Evolutionary conservation across 495 filamentous ascomycete genomes (phyloP).

Genomic region (Cairneyella variabilis): DNA sequence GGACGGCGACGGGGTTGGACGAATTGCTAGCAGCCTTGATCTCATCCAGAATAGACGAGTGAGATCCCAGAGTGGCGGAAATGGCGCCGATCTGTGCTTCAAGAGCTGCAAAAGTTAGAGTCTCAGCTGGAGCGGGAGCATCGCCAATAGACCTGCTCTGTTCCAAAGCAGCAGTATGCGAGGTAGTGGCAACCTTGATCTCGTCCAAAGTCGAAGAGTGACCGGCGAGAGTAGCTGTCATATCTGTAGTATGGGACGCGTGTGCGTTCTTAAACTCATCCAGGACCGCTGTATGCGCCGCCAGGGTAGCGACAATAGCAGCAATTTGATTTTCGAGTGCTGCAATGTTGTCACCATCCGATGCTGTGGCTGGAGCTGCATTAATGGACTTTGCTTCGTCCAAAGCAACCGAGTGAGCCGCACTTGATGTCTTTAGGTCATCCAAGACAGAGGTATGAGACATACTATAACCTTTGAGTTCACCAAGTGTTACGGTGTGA

Average conservation of each 20-base stretch:
- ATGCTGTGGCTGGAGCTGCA: not conserved
- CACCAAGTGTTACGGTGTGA: not conserved
- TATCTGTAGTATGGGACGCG: not conserved
- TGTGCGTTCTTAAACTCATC: not conserved
- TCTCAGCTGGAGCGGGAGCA: not conserved
- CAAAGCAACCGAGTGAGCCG: not conserved
- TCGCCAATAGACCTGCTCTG: not conserved
- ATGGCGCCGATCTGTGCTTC: not conserved
- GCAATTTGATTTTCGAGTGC: not conserved
- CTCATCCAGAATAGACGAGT: conserved; percentile 2
- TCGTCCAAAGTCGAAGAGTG: conserved; percentile 1
- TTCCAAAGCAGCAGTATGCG: conserved; percentile 1
- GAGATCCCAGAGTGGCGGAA: not conserved
- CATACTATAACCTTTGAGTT: not conserved
- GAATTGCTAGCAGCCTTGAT: conserved; percentile 6
- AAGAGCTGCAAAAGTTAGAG: not conserved
- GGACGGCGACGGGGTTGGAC: conserved; percentile 6
- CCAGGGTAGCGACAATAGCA: not conserved
- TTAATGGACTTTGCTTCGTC: not conserved
- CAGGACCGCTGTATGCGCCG: not conserved
- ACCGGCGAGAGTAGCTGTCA: not conserved
- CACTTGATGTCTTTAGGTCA: not conserved
- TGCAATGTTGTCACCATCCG: not conserved
- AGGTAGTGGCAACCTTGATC: not conserved
- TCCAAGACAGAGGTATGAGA: not conserved